These are phyloP conservation scores for Arxiozyma heterogenica DNA, from an alignment of 1,139 yeast species.

Conservation along the genomic window DNA sequence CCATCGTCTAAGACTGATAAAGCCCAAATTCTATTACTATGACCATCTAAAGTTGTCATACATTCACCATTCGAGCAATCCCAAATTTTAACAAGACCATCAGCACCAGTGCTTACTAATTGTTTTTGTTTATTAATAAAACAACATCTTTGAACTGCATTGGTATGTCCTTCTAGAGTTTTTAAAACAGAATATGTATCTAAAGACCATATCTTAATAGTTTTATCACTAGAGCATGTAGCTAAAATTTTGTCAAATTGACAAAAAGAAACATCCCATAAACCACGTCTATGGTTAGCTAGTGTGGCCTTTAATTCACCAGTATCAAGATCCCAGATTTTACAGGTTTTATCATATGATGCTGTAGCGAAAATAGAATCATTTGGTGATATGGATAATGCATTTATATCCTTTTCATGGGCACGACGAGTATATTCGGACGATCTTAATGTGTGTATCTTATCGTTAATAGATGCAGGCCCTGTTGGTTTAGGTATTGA, in stretches of 20 bases:
- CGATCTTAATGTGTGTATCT: constrained; percentile 35
- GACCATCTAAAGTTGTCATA: constrained; percentile 76
- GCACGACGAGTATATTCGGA: constrained; percentile 89
- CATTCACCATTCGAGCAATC: constrained; percentile 69
- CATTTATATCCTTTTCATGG: constrained; percentile 91
- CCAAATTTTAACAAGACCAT: constrained; percentile 90
- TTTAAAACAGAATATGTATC: constrained; percentile 63
- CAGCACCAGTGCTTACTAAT: constrained; percentile 82
- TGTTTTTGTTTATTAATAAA: constrained; percentile 62
- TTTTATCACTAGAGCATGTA: constrained; percentile 86
- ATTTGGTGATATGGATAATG: constrained; percentile 80
- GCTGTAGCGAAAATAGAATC: constrained; percentile 87
- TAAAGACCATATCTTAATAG: constrained; percentile 82
- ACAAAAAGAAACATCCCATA: constrained; percentile 85
- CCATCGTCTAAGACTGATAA: constrained; percentile 60
- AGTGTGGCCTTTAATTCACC: constrained; percentile 83
- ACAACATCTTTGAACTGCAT: constrained; percentile 75
- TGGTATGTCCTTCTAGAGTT: constrained; percentile 91
- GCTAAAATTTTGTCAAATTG: constrained; percentile 64
- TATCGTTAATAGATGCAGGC: constrained; percentile 5
- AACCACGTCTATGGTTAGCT: constrained; percentile 86
- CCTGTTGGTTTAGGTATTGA: constrained; percentile 43
- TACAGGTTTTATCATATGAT: constrained; percentile 87
- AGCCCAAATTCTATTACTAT: constrained; percentile 93
- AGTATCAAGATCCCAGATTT: constrained; percentile 71